A percentile compares a stretch with the other conserved stretches of the same genome.
phyloP scores from a whole-genome alignment of 2,329 filamentous ascomycete genomes.

The Penicillium sp. region DNA sequence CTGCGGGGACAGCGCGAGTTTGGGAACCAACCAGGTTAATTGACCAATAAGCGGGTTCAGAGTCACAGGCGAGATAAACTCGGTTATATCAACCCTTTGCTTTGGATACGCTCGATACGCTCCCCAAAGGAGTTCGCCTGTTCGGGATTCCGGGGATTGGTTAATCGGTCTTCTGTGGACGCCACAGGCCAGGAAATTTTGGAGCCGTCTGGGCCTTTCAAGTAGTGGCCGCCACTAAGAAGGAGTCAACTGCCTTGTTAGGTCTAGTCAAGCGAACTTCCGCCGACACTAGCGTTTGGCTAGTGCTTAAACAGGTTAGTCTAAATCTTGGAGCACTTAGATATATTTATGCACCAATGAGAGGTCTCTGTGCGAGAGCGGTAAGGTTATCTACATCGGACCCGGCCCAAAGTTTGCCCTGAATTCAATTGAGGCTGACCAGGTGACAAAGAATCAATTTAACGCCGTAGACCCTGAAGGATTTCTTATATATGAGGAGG shows the following conservation, averaged over 20 bases:
- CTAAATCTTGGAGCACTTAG: background rate
- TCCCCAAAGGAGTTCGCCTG: no score
- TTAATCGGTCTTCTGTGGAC: background rate
- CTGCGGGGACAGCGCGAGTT: no score
- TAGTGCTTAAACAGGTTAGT: background rate
- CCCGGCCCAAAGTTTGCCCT: no score
- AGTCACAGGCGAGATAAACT: no score
- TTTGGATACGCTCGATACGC: no score
- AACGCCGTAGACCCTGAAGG: background rate
- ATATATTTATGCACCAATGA: background rate
- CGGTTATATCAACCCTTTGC: background rate
- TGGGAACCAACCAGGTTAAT: background rate
- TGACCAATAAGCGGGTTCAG: background rate
- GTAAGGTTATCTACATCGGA: no score
- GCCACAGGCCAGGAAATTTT: background rate
- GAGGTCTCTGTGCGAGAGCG: no score
- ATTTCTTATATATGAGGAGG: background rate
- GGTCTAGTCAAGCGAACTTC: background rate
- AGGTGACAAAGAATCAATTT: background rate
- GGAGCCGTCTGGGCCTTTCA: background rate
- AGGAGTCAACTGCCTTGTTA: background rate
- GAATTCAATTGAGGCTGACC: background rate
- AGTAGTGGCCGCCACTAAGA: background rate
- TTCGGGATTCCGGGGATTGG: background rate
- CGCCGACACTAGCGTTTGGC: background rate